Base-by-base conservation (phyloP, 1,139 yeast species). In the Taiozyma onychis region DNA sequence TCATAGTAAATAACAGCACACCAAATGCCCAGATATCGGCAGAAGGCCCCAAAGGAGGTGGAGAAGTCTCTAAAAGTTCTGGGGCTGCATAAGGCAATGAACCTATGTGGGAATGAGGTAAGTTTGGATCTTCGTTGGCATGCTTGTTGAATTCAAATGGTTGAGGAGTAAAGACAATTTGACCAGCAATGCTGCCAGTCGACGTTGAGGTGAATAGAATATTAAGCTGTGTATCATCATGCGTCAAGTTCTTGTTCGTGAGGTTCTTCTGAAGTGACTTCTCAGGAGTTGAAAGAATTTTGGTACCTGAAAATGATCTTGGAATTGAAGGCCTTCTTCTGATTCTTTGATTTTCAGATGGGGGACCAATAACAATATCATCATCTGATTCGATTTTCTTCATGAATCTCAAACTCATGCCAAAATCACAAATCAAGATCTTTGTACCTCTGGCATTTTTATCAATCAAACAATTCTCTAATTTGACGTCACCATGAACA, bases 11-110 rank as follows among this genome's bases (percentile, higher is more conserved):
- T 11, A 85, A 59, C 54, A 87, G 71, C 0, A 90, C 88, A 2
- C 97, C 98, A 48, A 87, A 74, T 0, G 97, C 95, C 97, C 97
- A 91, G 11, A 88, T 77, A 66, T 91, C 98, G 1, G 89, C 85
- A 49, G 82, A 73, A 0, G 90, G 87, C 1, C 87, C 85, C 50
- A 85, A 72, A 3, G 87, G 83, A 3, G 87, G 84, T 1, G 88
- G 88, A 28, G 76, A 73, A 1, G 88, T 83, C 41, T 75, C 71
- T 48, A 90, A 71, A 35, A 89, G 72, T 63, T 91, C 97, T 0
- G 98, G 98, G 0, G 96, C 79, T 0, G 97, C 96, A 64, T 89
- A 91, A 0, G 97, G 97, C 41, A 91, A 72, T 1, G 96, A 89
- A 0, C 98, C 98, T 51, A 89, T 87, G 58, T 82, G 86, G 28